Evolutionary conservation across 306 rosid species (phyloP), one percentile per base, ranked within the genome.

Genomic region (Pachyrhizus erosus): DNA sequence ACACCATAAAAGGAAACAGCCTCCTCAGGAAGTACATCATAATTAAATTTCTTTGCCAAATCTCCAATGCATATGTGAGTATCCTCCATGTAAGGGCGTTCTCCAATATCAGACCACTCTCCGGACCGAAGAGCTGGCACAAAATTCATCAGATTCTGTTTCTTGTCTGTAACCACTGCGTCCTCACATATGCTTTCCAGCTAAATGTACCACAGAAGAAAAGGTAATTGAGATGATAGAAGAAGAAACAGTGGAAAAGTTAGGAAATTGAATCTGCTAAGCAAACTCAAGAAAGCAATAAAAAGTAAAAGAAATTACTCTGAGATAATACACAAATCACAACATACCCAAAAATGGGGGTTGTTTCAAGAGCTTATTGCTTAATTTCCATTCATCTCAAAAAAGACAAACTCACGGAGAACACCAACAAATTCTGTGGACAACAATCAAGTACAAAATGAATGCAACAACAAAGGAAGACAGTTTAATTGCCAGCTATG

Each of bases 81-180:
- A 86, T 96, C 99, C 84, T 93, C 98, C 99, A 96, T 96, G 57
- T 75, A 48, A 40, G 88, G 64, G 29, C 98, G 98, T 26, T 76
- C 70, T 23, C 99, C 98, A 11, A 92, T 96, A 70, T 96, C 93
- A 37, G 99, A 96, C 94, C 97, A 96, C 82, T 92, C 99, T 57
- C 99, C 99, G 6, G 97, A 92, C 69, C 97, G 88, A 83, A 96
- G 91, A 64, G 76, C 18, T 9, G 94, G 97, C 49, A 81, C 86
- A 55, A 89, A 91, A 74, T 82, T 76, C 39, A 84, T 40, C 73
- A 51, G 75, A 42, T 82, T 90, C 81, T 89, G 94, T 43, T 82
- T 94, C 66, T 66, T 86, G 34, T 93, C 97, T 8, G 76, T 79
- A 81, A 77, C 83, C 73, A 84, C 91, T 21, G 91, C 29, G 33